Percentiles rank a stretch among this genome's conserved stretches.
phyloP scores from a whole-genome alignment of 345 rosid genomes.

The Eucalyptus caleyi region DNA sequence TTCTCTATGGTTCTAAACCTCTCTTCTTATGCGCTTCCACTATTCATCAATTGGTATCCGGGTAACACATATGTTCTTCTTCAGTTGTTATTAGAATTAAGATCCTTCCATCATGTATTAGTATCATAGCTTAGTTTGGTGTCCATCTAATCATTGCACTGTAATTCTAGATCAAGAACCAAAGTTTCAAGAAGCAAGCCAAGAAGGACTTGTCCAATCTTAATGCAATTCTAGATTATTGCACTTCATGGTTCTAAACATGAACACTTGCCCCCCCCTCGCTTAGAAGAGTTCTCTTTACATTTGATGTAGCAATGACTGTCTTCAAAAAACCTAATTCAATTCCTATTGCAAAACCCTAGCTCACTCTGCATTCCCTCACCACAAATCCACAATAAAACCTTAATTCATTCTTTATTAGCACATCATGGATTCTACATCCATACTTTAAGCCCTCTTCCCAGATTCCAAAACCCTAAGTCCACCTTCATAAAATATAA shows the following conservation, averaged over 20 bases:
- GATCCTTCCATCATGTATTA: background rate
- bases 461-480: background rate
- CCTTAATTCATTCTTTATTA: background rate
- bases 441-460: background rate
- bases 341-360: background rate
- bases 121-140: background rate
- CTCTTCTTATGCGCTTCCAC: no score
- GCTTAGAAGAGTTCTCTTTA: background rate
- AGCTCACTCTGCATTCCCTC: fast-evolving
- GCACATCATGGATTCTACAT: background rate
- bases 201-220: background rate
- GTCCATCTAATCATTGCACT: background rate
- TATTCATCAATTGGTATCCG: background rate
- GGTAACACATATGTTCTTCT: no score
- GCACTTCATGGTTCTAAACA: no score
- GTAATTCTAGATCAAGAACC: background rate
- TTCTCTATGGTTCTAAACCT: background rate
- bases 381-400: background rate
- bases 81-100: background rate
- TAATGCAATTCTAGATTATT: background rate
- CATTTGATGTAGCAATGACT: background rate
- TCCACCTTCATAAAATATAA: no score
- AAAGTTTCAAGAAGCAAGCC: background rate
- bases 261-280: background rate
- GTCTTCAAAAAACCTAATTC: background rate